Evolutionary conservation across 75 land plant species (phyloP), one percentile per base, ranked within the genome.

Genomic region (Larix kaempferi): DNA sequence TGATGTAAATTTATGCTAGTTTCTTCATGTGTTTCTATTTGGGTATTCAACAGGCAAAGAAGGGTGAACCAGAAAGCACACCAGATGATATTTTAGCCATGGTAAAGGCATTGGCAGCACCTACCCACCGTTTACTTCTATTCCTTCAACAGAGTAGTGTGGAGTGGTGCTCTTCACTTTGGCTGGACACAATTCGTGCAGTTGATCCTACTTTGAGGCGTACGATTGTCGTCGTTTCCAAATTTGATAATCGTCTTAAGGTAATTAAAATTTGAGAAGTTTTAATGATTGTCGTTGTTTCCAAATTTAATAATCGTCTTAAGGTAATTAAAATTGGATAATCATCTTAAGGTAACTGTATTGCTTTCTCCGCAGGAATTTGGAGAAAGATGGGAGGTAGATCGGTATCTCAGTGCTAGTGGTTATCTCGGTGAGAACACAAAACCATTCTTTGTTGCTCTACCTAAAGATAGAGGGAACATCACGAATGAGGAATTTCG

Each of bases 141-240:
- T 96, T 96, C 78, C 92, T 96, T 60, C 99, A 96, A 77, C 98
- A 96, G 78, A 96, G 99, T 80, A 94, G 99, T 78, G 99, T 96
- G 37, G 99, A 96, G 62, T 96, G 99, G 99, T 96, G 99, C 77
- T 94, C 98, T 19, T 96, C 99, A 13, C 87, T 96, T 55, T 96
- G 99, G 99, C 78, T 96, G 71, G 99, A 96, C 86, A 74, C 91
- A 11, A 78, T 96, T 77, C 92, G 98, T 44, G 84, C 89, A 22
- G 87, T 97, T 79, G 99, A 97, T 86, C 99, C 98, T 39, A 77
- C 84, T 5, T 89, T 92, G 25, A 88, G 87, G 65, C 88, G 98
- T 11, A 92, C 99, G 37, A 78, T 94, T n/a, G 85, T 97, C 60
- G 98, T 97, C 22, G 92, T 97, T 10, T 97, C 99, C 21, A 97